Evolutionary conservation across 2,329 filamentous ascomycete species (phyloP).

Genomic region (Colletotrichum musae): DNA sequence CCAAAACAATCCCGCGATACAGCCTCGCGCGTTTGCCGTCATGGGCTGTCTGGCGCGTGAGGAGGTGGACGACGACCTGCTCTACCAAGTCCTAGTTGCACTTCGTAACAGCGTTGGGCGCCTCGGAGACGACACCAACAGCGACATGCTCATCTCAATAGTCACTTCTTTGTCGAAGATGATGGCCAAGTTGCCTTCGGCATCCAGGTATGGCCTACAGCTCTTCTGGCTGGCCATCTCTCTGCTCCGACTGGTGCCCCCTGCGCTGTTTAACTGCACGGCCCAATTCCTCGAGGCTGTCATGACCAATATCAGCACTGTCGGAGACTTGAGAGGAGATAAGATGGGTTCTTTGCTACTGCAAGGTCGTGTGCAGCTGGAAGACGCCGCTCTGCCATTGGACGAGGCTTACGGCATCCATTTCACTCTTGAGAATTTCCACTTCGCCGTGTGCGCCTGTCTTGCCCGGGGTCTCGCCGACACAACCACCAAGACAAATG

Average conservation of each 20-base stretch:
- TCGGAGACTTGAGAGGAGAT: slow-evolving; percentile 71
- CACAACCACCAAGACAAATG: slow-evolving; percentile 70
- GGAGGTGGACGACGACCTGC: slow-evolving; percentile 79
- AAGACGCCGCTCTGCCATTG: slow-evolving; percentile 73
- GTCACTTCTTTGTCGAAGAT: slow-evolving; percentile 78
- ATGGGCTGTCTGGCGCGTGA: slow-evolving; percentile 81
- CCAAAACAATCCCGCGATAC: slow-evolving; percentile 80
- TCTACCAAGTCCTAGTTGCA: slow-evolving; percentile 80
- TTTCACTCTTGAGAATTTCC: slow-evolving; percentile 75
- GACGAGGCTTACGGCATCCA: slow-evolving; percentile 77
- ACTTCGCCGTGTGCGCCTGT: slow-evolving; percentile 76
- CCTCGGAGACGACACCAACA: slow-evolving; percentile 75
- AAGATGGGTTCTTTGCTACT: slow-evolving; percentile 73
- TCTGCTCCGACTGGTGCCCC: slow-evolving; percentile 74
- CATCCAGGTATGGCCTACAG: slow-evolving; percentile 78
- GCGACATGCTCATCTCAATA: slow-evolving; percentile 78
- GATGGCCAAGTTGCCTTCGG: slow-evolving; percentile 77
- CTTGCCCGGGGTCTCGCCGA: slow-evolving; percentile 76
- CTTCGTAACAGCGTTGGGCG: slow-evolving; percentile 75
- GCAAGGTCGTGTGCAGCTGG: slow-evolving; percentile 72
- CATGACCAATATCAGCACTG: slow-evolving; percentile 73
- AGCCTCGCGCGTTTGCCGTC: slow-evolving; percentile 77
- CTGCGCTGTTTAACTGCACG: slow-evolving; percentile 75
- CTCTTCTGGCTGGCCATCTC: slow-evolving; percentile 80
- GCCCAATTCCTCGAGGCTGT: slow-evolving; percentile 76